A percentile compares a stretch with the other conserved stretches of the same genome.
phyloP scores from a whole-genome alignment of 805 yeast genomes.

The Lipomyces lipofer region DNA sequence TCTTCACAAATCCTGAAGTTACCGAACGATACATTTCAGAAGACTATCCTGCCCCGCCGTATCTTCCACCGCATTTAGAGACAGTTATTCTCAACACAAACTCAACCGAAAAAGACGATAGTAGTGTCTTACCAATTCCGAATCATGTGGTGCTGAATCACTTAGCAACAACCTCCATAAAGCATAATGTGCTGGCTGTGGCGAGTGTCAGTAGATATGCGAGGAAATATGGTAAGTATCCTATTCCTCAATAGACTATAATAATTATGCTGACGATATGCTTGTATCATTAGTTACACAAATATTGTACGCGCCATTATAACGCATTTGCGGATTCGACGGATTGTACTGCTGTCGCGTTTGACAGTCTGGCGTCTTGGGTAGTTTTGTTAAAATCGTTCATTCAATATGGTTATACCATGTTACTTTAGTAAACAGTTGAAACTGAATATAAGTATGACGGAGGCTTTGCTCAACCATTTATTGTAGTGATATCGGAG shows the following conservation, averaged over 20 bases:
- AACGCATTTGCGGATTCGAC: no score
- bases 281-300: slow-evolving; percentile 48
- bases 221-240: slow-evolving; percentile 70
- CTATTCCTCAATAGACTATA: no score
- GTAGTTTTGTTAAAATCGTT: no score
- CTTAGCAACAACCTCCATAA: slow-evolving; percentile 91
- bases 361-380: no score
- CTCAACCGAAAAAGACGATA: slow-evolving; percentile 71
- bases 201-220: slow-evolving; percentile 88
- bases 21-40: slow-evolving; percentile 43
- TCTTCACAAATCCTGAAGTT: slow-evolving; percentile 45
- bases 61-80: slow-evolving; percentile 94
- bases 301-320: slow-evolving; percentile 73
- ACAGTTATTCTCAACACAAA: slow-evolving; percentile 79
- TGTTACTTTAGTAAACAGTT: no score
- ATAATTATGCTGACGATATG: background rate
- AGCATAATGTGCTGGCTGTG: slow-evolving; percentile 90
- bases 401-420: no score
- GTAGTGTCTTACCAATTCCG: slow-evolving; percentile 89
- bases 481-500: no score
- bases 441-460: no score
- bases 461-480: no score
- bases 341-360: no score
- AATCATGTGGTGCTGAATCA: slow-evolving; percentile 93
- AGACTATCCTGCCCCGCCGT: slow-evolving; percentile 80